Evolutionary conservation across 2,329 filamentous ascomycete genomes (phyloP).

Genomic region (Sordariomycetes sp.): DNA sequence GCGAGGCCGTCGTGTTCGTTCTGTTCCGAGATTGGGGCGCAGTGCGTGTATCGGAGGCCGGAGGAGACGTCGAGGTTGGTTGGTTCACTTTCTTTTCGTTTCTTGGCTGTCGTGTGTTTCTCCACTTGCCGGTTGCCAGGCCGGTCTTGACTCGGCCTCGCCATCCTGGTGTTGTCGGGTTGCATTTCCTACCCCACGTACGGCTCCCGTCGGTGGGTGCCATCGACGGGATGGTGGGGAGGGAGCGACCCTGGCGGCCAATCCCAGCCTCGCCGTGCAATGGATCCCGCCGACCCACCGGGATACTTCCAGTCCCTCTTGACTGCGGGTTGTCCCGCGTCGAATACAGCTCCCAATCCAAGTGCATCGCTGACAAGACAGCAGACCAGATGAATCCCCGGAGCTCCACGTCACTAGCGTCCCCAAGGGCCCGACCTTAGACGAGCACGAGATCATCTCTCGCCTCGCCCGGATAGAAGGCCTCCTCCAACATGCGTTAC

Average conservation of each 20-base stretch:
- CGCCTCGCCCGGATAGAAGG: constrained; percentile 2
- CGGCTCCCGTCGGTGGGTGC: too few relatives aligned
- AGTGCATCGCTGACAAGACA: not conserved
- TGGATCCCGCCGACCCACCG: too few relatives aligned
- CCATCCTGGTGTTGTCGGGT: too few relatives aligned
- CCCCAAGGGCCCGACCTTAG: not conserved
- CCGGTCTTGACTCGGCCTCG: not conserved
- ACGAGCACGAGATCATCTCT: constrained; percentile 1
- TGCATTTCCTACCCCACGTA: too few relatives aligned
- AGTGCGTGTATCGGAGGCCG: constrained; percentile 8
- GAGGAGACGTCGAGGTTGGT: constrained; percentile 7
- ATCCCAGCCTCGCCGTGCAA: too few relatives aligned
- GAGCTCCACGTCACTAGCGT: not conserved
- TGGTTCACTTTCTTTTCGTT: not conserved
- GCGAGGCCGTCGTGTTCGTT: constrained; percentile 8
- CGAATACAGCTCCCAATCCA: not conserved
- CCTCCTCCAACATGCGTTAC: not conserved
- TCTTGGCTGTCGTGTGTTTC: not conserved
- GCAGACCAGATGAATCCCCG: not conserved
- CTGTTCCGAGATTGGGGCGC: constrained; percentile 6
- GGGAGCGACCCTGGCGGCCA: too few relatives aligned
- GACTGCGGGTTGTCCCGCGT: not conserved
- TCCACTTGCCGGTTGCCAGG: not conserved
- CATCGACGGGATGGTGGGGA: too few relatives aligned
- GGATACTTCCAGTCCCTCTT: not conserved